Percentiles rank a stretch among this genome's conserved stretches.
Conservation (phyloP, 805 yeast species). For the Kuraishia floccosa region DNA sequence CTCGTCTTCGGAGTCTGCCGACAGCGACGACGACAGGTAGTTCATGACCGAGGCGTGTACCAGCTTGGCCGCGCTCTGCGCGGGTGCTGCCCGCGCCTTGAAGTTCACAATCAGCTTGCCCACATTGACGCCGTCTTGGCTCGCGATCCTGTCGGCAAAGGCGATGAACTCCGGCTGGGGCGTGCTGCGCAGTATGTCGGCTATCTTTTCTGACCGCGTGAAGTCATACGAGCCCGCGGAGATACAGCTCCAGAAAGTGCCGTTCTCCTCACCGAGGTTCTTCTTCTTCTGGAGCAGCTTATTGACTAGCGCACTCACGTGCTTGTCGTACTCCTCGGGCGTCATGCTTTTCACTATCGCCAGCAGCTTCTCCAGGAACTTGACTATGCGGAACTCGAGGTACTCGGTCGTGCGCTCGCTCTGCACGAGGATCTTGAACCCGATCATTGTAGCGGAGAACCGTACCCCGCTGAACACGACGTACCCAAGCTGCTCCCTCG, state of each 20-base stretch:
- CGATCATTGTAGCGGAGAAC: slow-evolving; percentile 59
- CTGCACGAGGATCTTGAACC: slow-evolving; percentile 69
- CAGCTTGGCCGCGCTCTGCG: slow-evolving; percentile 10
- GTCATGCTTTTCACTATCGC: slow-evolving; percentile 35
- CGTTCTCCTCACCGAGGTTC: slow-evolving; percentile 68
- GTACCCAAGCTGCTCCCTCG: slow-evolving; percentile 92
- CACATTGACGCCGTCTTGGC: slow-evolving; percentile 6
- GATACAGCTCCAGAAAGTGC: slow-evolving; percentile 54
- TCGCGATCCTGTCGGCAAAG: slow-evolving; percentile 27
- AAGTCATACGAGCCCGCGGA: slow-evolving; percentile 76
- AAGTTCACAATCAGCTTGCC: slow-evolving; percentile 50
- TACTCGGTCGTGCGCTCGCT: slow-evolving; percentile 70
- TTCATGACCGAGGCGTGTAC: slow-evolving; percentile 16
- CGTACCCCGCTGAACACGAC: slow-evolving; percentile 77
- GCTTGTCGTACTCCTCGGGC: slow-evolving; percentile 55
- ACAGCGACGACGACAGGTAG: slow-evolving; percentile 14
- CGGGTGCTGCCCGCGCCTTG: slow-evolving; percentile 34
- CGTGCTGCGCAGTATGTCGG: slow-evolving; percentile 38
- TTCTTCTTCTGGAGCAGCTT: slow-evolving; percentile 62
- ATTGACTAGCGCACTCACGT: slow-evolving; percentile 56
- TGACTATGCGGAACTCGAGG: slow-evolving; percentile 65
- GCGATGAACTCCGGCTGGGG: slow-evolving; percentile 45
- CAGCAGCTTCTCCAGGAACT: slow-evolving; percentile 43
- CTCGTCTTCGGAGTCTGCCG: slow-evolving; percentile 6
- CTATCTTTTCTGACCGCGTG: slow-evolving; percentile 42